phyloP scores from a whole-genome alignment of 768 basidiomycete genomes.

The Lentinus tigrinus region DNA sequence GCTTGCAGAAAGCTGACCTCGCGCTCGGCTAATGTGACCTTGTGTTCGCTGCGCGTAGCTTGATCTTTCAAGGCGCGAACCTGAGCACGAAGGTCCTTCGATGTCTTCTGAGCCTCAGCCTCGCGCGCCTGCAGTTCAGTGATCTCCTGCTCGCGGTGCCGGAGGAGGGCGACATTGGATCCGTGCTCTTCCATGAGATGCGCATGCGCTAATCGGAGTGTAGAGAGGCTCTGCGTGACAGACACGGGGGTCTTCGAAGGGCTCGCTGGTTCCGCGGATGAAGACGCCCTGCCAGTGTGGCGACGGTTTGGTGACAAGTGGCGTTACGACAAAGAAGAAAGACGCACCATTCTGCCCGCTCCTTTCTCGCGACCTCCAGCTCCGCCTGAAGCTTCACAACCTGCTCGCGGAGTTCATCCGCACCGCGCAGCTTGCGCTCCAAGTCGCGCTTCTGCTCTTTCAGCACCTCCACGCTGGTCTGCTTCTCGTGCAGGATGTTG shows the following conservation, averaged over 20 bases:
- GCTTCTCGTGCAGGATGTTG: conserved; percentile 48
- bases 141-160: conserved; percentile 53
- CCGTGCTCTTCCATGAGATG: conserved; percentile 69
- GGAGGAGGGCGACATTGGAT: conserved; percentile 50
- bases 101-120: conserved; percentile 4
- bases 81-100: conserved; percentile 37
- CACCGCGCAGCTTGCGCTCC: conserved; percentile 47
- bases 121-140: conserved; percentile 37
- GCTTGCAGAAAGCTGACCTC: conserved; percentile 70
- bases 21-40: conserved; percentile 46
- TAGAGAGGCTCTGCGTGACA: conserved; percentile 55
- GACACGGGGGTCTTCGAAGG: conserved; percentile 51
- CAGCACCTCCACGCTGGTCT: conserved; percentile 66
- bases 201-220: conserved; percentile 61
- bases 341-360: conserved; percentile 58
- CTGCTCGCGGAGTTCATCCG: conserved; percentile 56
- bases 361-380: conserved; percentile 55
- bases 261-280: conserved; percentile 32
- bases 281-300: conserved; percentile 36
- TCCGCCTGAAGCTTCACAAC: conserved; percentile 62
- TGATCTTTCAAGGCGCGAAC: conserved; percentile 41
- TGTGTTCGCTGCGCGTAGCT: conserved; percentile 37
- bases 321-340: neutral
- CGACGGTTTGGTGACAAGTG: neutral
- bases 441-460: conserved; percentile 71